Percentiles rank a stretch among this genome's conserved stretches.
Evolutionary conservation across 1,284 basidiomycete genomes (phyloP).

Genomic region (Cutaneotrichosporon spelunceum): DNA sequence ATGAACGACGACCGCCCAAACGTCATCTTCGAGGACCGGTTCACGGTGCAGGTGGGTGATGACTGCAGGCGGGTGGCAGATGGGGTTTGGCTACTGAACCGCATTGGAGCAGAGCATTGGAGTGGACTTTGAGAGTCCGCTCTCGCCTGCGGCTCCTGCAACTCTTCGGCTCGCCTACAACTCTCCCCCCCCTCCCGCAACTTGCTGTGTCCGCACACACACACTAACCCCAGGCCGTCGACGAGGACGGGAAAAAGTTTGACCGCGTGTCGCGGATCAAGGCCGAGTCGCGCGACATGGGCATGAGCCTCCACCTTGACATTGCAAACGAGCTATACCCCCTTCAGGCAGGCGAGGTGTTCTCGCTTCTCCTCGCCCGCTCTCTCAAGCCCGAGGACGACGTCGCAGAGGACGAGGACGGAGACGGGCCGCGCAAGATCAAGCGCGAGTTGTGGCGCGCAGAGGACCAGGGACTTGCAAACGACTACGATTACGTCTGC

Average conservation of each 20-base stretch:
- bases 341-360: slow-evolving; percentile 64
- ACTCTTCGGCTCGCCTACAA: too few relatives aligned
- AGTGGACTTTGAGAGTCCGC: too few relatives aligned
- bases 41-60: slow-evolving; percentile 65
- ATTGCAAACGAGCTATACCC: slow-evolving; percentile 86
- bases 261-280: slow-evolving; percentile 75
- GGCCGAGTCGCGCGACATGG: slow-evolving; percentile 77
- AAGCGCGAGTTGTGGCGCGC: slow-evolving; percentile 80
- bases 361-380: slow-evolving; percentile 81
- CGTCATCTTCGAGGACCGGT: slow-evolving; percentile 79
- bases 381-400: slow-evolving; percentile 66
- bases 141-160: too few relatives aligned
- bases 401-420: slow-evolving; percentile 51
- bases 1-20: slow-evolving; percentile 34
- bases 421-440: slow-evolving; percentile 60
- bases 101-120: too few relatives aligned
- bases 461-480: slow-evolving; percentile 79
- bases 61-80: too few relatives aligned
- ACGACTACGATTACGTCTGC: slow-evolving; percentile 99
- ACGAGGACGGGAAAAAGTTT: slow-evolving; percentile 81
- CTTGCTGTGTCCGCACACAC: neutral
- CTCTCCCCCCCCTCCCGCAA: too few relatives aligned
- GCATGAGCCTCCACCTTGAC: slow-evolving; percentile 85
- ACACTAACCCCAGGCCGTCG: slow-evolving; percentile 55
- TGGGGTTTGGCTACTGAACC: too few relatives aligned